Evolutionary conservation across 1,284 basidiomycete genomes (phyloP), one percentile per base, ranked within the genome.

Genomic region (Ganoderma multipileum): DNA sequence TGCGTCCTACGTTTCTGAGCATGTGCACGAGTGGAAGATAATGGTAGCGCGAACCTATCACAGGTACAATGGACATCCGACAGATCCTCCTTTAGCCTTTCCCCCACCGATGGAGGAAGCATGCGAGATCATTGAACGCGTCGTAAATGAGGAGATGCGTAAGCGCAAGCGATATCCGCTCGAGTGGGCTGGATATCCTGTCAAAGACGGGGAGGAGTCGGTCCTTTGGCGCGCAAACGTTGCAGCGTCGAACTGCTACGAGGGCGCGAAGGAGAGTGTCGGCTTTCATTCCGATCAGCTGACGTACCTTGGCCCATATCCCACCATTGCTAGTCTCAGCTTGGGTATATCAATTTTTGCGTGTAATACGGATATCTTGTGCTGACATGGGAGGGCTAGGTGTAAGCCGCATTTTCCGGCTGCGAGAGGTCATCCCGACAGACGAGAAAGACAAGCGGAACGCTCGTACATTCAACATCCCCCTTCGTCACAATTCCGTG

Each of bases 291-390:
- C 95, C 1, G 96, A 93, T 77, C 88, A 90, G 68, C 67, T 81
- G 59, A 92, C 91, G 50, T 92, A 95, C 81, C 85, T 98, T 14
- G 96, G 96, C 1, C 96, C 96, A 6, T 96, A 93, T 78, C 90
- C 95, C 0, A 97, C 96, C 0, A 98, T 98, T 74, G 96, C 96
- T 9, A 96, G 95, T 8, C 80, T 98, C 54, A 96, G 95, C 71
- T 88, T 98, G n/a, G 96, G 96, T 86, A 79, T 72, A 83, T 78
- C 8, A 0, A 66, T 69, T 11, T 8, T 55, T 68, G 58, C 23
- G 63, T 20, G 55, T 28, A 20, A 50, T 57, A 3, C 23, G n/a
- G 28, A 16, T 30, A 8, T 20, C 20, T 20, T 58, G 28, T 23
- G 23, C 23, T 30, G 18, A 52, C 14, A 33, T 20, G 16, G n/a